Base-by-base conservation (phyloP, 2,329 filamentous ascomycete species). In the Emericellopsis atlantica region DNA sequence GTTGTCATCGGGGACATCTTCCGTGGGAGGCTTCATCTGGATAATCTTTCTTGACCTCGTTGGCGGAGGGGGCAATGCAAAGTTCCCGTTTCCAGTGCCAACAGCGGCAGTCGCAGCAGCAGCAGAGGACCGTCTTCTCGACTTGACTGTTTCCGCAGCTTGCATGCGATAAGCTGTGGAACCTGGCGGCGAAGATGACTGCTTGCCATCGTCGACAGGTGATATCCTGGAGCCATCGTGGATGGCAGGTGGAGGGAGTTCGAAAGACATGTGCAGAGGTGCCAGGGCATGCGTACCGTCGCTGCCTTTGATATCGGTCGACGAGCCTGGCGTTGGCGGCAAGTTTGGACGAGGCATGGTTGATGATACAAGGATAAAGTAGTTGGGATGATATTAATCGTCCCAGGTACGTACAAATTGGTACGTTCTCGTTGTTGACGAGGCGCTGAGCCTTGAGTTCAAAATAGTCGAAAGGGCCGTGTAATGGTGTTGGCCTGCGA, bases 31-130 rank as follows among this genome's bases (percentile, higher is more conserved):
- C 61, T 94, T 95, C 89, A 96, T 95, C 64, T 96, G 90, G 44
- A 96, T 96, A 57, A 98, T 96, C 66, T 93, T 96, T 53, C 90
- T 81, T 34, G 87, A 85, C 46, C 90, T 74, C 4, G 89, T 95
- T 0, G 92, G 92, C 14, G 90, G 92, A 9, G 92, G 92, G 16
- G 92, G 92, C 14, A 98, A 74, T 9, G 84, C 74, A 58, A 95
- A 93, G 37, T 73, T 67, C 49, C 38, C 18, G 79, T 74, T 48
- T 77, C 80, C 43, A 68, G 66, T 43, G 63, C 54, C 12, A 29
- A 12, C 26, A 29, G 9, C 6, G 12, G 26, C 26, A 29, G 9
- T 12, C 7, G 16, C 23, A 39, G 55, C 57, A 15, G 64, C 59
- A 11, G 66, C 58, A 14, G 73, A 70, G 0, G 69, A 65, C 33